Conservation (phyloP, 2,329 filamentous ascomycete species). For the Diplodia intermedia region DNA sequence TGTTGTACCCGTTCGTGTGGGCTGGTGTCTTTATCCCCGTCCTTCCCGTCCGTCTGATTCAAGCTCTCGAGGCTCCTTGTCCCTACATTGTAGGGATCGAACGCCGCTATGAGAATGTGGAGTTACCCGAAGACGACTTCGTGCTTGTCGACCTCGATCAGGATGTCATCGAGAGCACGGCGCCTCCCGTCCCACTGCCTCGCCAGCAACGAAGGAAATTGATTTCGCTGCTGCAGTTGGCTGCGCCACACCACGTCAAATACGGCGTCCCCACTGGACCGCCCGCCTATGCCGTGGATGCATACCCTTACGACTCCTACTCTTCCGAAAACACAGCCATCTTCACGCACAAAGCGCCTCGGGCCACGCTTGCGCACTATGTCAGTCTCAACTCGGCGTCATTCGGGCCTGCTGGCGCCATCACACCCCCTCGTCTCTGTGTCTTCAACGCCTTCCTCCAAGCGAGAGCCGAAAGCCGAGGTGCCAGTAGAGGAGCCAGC, state of each 20-base stretch:
- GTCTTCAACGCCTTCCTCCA: conserved; percentile 93
- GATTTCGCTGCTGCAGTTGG: conserved; percentile 82
- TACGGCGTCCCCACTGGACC: conserved; percentile 88
- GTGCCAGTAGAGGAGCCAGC: conserved; percentile 57
- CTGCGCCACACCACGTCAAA: conserved; percentile 86
- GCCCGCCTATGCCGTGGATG: conserved; percentile 90
- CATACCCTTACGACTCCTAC: conserved; percentile 89
- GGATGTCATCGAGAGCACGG: conserved; percentile 85
- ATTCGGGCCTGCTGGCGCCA: conserved; percentile 69
- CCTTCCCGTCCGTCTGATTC: conserved; percentile 83
- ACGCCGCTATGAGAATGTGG: conserved; percentile 82
- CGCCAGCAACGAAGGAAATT: conserved; percentile 91
- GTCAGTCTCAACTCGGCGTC: conserved; percentile 88
- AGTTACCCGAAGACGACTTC: conserved; percentile 93
- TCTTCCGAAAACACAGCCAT: conserved; percentile 83
- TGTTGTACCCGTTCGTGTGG: conserved; percentile 93
- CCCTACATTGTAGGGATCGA: conserved; percentile 98
- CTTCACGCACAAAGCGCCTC: conserved; percentile 74
- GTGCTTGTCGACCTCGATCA: conserved; percentile 89
- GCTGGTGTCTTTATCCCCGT: conserved; percentile 93
- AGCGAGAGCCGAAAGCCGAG: conserved; percentile 66
- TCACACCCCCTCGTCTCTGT: conserved; percentile 61
- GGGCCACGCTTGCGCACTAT: conserved; percentile 80
- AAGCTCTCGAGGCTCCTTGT: conserved; percentile 91
- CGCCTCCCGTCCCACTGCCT: conserved; percentile 78